Evolutionary conservation across 139 green algal genomes (phyloP), one percentile per base, ranked within the genome.

Genomic region (Picochlorum sp.): DNA sequence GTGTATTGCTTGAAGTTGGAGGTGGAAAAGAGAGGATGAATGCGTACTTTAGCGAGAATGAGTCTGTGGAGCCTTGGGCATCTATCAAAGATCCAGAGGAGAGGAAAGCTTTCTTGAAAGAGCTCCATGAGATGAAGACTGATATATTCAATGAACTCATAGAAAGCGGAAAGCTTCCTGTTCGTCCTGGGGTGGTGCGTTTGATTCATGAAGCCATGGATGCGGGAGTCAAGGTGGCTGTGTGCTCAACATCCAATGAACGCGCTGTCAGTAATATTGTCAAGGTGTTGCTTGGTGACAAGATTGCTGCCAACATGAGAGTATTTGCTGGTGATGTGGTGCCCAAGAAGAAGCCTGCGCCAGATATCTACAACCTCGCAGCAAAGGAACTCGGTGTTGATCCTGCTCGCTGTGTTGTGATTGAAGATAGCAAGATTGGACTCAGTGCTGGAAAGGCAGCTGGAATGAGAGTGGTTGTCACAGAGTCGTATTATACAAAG

Each of bases 11-110:
- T 15, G 84, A 96, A 75, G 96, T 93, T 57, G 94, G 94, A 1
- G 94, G 94, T 13, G 94, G 94, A 61, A 99, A 99, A 77, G 94
- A 99, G 76, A 79, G 93, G 47, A 99, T 99, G 94, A 92, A 88
- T n/a, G 77, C 82, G 49, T 95, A 96, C 75, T 96, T 96, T 75
- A 80, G 69, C 38, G 70, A 79, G 26, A 74, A 76, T 15, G 71
- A 66, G 11, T 69, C 88, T 59, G 37, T 69, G 34, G 50, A 77
- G 65, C 64, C 64, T 10, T 72, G 65, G 65, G 11, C 23, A 23
- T 58, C 56, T 6, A 64, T n/a, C 3, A 59, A 37, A 37, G 66
- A 66, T 18, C 51, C 76, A 6, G 81, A 78, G 1, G 80, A 80
- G 41, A 84, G 80, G 14, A 77, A 87, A 62, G 65, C 64, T n/a